A percentile compares a stretch with the other conserved stretches of the same genome.
Conservation (phyloP, 352 stramenopile genomes). For the Phytophthora tubulina region DNA sequence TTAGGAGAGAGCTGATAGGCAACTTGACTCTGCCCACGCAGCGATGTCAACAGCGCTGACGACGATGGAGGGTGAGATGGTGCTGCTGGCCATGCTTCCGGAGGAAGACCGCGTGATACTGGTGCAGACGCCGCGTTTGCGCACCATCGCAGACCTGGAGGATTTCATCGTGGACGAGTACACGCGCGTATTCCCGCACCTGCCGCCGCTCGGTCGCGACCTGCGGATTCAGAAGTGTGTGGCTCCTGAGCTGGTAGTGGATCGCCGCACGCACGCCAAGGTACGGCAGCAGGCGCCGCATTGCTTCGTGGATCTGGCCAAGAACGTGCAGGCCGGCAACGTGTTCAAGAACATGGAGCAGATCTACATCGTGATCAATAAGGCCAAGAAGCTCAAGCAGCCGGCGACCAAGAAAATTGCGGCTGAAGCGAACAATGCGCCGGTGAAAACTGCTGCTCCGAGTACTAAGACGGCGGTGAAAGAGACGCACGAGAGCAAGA, state of each 20-base stretch:
- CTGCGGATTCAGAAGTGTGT: constrained; percentile 83
- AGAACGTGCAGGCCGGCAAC: constrained; percentile 82
- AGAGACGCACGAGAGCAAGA: constrained; percentile 20
- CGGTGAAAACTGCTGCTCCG: constrained; percentile 4
- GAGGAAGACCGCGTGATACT: constrained; percentile 69
- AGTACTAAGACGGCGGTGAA: constrained; percentile 23
- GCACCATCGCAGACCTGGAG: constrained; percentile 71
- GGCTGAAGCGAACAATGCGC: constrained; percentile 6
- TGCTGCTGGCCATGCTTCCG: constrained; percentile 78
- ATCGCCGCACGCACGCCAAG: constrained; percentile 51
- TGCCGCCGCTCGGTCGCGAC: constrained; percentile 52
- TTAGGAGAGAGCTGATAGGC: not conserved
- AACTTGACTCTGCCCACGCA: not conserved
- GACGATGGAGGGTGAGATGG: constrained; percentile 62
- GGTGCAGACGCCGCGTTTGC: constrained; percentile 60
- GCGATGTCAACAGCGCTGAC: constrained; percentile 38
- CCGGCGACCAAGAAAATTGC: constrained; percentile 8
- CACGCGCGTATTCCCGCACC: constrained; percentile 66
- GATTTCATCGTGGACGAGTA: constrained; percentile 71
- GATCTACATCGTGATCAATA: constrained; percentile 71
- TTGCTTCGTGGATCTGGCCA: constrained; percentile 79
- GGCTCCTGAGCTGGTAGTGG: constrained; percentile 56
- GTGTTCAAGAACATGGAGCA: constrained; percentile 85
- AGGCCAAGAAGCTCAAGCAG: constrained; percentile 26
- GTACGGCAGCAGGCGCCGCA: constrained; percentile 46